Percentiles rank a stretch among this genome's conserved stretches.
These are phyloP conservation scores for Rhodosporidiobolus sp. DNA, from an alignment of 768 basidiomycete species.

Conservation along the genomic window DNA sequence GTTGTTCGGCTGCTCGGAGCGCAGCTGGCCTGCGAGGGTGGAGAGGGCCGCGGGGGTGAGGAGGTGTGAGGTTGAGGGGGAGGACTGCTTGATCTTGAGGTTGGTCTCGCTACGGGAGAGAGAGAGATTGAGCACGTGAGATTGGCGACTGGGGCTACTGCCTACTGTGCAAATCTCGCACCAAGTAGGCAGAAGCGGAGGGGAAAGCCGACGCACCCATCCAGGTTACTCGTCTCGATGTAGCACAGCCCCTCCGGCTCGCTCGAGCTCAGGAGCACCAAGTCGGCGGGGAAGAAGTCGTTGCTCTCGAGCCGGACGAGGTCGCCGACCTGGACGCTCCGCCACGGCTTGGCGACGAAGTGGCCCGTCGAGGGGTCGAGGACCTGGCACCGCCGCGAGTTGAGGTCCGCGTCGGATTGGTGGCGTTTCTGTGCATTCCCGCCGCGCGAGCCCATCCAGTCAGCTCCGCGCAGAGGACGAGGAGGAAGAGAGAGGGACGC, in stretches of 20 bases:
- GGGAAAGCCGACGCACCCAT: conserved; percentile 63
- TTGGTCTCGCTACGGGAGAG: conserved; percentile 74
- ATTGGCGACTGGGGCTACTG: too few species aligned
- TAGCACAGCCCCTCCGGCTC: conserved; percentile 98
- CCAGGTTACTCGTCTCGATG: conserved; percentile 94
- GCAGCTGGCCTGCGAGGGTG: conserved; percentile 72
- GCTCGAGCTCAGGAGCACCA: conserved; percentile 78
- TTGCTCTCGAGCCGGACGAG: conserved; percentile 84
- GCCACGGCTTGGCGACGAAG: conserved; percentile 79
- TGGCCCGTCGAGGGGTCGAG: conserved; percentile 56
- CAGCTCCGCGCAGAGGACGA: not conserved
- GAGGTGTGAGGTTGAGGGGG: conserved; percentile 70
- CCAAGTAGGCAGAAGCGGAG: not conserved
- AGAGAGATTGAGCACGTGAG: too few species aligned
- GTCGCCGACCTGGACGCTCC: conserved; percentile 84
- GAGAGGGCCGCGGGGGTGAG: conserved; percentile 73
- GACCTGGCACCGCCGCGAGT: conserved; percentile 74
- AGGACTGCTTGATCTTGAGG: conserved; percentile 96
- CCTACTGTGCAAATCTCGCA: too few species aligned
- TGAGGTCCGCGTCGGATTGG: conserved; percentile 87
- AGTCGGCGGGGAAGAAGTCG: conserved; percentile 93
- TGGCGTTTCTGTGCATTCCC: conserved; percentile 82
- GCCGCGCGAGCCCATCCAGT: not conserved
- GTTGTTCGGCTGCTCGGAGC: conserved; percentile 96
- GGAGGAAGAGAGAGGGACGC: conserved; percentile 46